These are phyloP conservation scores for Pythium pectinolyticum DNA, from an alignment of 352 stramenopile genomes.

Conservation along the genomic window DNA sequence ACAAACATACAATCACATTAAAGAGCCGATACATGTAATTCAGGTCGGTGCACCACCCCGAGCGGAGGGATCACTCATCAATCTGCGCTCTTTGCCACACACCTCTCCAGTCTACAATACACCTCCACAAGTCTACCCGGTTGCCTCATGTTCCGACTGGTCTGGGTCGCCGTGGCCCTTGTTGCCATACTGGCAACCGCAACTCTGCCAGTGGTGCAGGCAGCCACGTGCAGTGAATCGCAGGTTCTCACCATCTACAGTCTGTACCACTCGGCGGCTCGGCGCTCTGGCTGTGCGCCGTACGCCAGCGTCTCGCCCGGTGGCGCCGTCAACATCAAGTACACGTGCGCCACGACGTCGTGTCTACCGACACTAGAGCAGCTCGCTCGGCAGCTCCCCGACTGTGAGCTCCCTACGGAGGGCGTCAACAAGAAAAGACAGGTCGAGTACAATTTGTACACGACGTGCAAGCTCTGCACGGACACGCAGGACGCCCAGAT, in stretches of 20 bases:
- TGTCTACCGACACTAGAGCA: slow-evolving; percentile 15
- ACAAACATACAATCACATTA: neutral
- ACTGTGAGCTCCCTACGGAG: slow-evolving; percentile 5
- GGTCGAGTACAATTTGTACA: slow-evolving; percentile 13
- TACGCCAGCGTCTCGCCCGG: slow-evolving; percentile 1
- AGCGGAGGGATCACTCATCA: too few species aligned
- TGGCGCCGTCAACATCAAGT: slow-evolving; percentile 12
- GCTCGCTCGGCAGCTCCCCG: slow-evolving; percentile 16
- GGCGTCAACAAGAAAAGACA: slow-evolving; percentile 10
- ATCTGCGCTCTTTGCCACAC: too few species aligned
- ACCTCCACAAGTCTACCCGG: too few species aligned
- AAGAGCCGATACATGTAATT: too few species aligned
- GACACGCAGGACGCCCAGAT: slow-evolving; percentile 12
- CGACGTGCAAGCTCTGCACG: slow-evolving; percentile 19
- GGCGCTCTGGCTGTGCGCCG: slow-evolving; percentile 8
- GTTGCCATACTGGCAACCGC: neutral
- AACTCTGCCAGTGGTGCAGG: neutral
- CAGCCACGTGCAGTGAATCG: slow-evolving; percentile 8
- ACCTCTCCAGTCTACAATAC: too few species aligned
- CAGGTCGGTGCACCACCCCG: too few species aligned
- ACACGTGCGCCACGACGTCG: slow-evolving; percentile 6
- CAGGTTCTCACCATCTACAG: neutral
- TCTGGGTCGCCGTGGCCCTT: neutral
- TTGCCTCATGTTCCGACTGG: too few species aligned
- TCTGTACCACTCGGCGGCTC: slow-evolving; percentile 7